These are phyloP conservation scores for Lippia alba DNA, from an alignment of 305 asterid species.

Conservation along the genomic window DNA sequence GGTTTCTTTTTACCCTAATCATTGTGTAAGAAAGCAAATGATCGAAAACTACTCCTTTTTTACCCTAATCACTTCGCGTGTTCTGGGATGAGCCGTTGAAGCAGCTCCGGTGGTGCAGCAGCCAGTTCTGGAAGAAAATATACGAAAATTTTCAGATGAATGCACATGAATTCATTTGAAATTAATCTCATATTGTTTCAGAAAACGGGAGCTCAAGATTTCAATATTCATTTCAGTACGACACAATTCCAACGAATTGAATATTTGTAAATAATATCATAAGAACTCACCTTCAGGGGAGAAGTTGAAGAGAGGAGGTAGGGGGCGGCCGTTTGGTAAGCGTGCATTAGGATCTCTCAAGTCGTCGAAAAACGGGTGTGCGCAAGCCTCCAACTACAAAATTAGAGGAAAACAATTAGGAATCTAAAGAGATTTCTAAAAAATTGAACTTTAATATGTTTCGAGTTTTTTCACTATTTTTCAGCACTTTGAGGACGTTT, in stretches of 20 bases:
- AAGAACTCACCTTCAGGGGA: slow-evolving; percentile 72
- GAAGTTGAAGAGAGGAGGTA: slow-evolving; percentile 90
- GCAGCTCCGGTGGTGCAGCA: slow-evolving; percentile 72
- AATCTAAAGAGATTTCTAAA: not conserved
- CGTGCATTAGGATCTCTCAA: slow-evolving; percentile 72
- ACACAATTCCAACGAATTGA: too few relatives aligned
- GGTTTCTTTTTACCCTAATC: slow-evolving; percentile 15
- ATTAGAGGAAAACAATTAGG: not conserved
- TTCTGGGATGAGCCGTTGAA: slow-evolving; percentile 75
- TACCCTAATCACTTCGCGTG: slow-evolving; percentile 56
- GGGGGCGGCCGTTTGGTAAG: slow-evolving; percentile 75
- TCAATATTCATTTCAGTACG: too few relatives aligned
- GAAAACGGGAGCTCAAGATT: not conserved
- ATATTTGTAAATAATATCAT: not conserved
- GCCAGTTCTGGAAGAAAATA: slow-evolving; percentile 63
- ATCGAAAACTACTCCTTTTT: not conserved
- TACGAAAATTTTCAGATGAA: not conserved
- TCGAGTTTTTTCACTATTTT: too few relatives aligned
- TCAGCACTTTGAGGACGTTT: not conserved
- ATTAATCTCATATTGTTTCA: too few relatives aligned
- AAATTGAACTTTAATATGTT: too few relatives aligned
- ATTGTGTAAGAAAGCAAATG: slow-evolving; percentile 34
- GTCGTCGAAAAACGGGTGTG: slow-evolving; percentile 89
- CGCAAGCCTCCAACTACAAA: slow-evolving; percentile 90
- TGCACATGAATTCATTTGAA: not conserved